Base-by-base conservation (phyloP, 192 early-diverging fungal genomes). In the Lunasporangiospora selenospora region DNA sequence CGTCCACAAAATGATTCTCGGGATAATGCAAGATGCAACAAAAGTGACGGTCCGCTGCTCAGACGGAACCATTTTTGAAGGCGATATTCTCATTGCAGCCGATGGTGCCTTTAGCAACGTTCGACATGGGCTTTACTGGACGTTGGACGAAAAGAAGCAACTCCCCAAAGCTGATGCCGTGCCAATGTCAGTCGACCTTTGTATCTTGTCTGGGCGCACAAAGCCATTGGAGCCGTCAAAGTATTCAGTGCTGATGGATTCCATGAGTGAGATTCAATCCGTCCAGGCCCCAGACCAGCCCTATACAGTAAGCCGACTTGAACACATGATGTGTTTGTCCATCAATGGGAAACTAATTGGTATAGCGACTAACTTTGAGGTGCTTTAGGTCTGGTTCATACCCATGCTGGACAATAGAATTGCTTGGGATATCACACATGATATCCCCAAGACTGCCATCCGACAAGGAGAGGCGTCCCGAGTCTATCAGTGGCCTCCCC, bases 91-190 rank as follows among this genome's bases (percentile, higher is more conserved):
- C 4, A 62, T 78, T 39, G 76, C 58, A 8, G 76, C 76, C 4
- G 76, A 78, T 53, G 76, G 76, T 0, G 67, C 56, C 1, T 78
- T 70, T 43, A 73, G 67, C 29, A 71, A 61, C 34, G 46, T 78
- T 6, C 57, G 76, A 8, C 76, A 78, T 34, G 53, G 53, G 1
- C 60, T 73, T 15, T 73, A 53, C 34, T 73, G 69, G 69, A 52
- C 53, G 26, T 34, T 73, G 41, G 69, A 63, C 21, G 69, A 73
- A 16, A 73, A 58, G 29, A 73, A 73, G 16, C 38, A 41, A 23
- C 49, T 73, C 4, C 69, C 60, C 3, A 73, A 63, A 34, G 40
- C 52, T 3, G 69, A 73, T 40, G 19, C 48, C 1, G 26, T 24
- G 15, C 51, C 47, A 5, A 63, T 63, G 60, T 58, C 60, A 1